Evolutionary conservation across 1,284 basidiomycete species (phyloP), one percentile per base, ranked within the genome.

Genomic region (Pyrrhoderma noxium): DNA sequence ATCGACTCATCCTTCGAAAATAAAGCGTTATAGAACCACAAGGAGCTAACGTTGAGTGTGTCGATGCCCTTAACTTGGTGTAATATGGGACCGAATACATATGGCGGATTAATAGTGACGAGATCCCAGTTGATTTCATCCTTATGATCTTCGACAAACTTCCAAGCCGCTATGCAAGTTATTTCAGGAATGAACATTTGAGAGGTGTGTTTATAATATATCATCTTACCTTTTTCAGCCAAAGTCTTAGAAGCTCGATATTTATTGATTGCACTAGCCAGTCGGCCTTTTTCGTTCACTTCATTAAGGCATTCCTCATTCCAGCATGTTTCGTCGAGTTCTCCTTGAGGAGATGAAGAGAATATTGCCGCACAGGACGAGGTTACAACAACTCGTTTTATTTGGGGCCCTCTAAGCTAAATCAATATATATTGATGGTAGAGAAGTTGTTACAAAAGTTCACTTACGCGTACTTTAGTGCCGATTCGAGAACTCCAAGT

Each of bases 141-240:
- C 61, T 80, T 77, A 59, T 84, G 65, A 51, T 77, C 69, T 49
- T 79, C 69, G 53, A 77, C 68, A 50, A 82, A 82, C 39, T 76
- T 70, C 79, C 77, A 81, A 3, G 76, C 76, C 18, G 72, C 58
- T 55, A 36, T 25, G 8, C 7, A 40, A 8, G 22, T 31, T 18
- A 49, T 3, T 8, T 72, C n/a, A 5, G 8, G 23, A 22, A 40
- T 18, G 38, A 40, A 14, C 4, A 40, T 8, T 7, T 5, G 5
- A 8, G 38, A n/a, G 8, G 5, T 40, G 7, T 7, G 8, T 7
- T 40, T 16, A 5, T 7, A 14, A 18, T 5, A 22, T 22, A 7
- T 3, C 3, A 16, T 18, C 50, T 18, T 34, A 52, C 45, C 2
- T 27, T 47, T 46, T 44, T 47, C 51, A 16, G 51, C 51, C 9